A percentile compares a stretch with the other conserved stretches of the same genome.
These are phyloP conservation scores for Favolaschia claudopus DNA, from an alignment of 768 basidiomycete species.

Conservation along the genomic window DNA sequence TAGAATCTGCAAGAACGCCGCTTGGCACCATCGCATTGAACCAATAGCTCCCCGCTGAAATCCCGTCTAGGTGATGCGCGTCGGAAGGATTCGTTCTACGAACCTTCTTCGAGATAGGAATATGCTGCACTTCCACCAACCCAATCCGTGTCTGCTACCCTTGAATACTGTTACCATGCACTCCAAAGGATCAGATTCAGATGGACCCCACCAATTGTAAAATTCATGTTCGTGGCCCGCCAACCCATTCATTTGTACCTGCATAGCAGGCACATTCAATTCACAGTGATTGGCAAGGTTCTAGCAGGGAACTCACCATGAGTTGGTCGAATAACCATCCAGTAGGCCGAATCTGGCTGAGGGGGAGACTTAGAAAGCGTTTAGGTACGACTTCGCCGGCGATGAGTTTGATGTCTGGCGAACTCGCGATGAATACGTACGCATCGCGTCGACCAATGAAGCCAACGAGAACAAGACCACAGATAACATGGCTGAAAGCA, in stretches of 20 bases:
- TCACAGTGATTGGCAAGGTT: background rate
- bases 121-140: slow-evolving; percentile 49
- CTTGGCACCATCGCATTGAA: slow-evolving; percentile 66
- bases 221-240: slow-evolving; percentile 55
- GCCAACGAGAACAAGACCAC: slow-evolving; percentile 4
- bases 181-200: background rate
- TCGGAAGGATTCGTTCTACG: background rate
- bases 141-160: slow-evolving; percentile 52
- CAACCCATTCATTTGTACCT: slow-evolving; percentile 49
- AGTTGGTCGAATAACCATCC: slow-evolving; percentile 56
- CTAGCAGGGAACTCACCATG: slow-evolving; percentile 1
- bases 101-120: slow-evolving; percentile 54
- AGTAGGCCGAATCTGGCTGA: slow-evolving; percentile 46
- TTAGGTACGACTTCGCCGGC: slow-evolving; percentile 56
- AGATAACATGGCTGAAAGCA: slow-evolving; percentile 15
- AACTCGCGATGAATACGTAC: background rate
- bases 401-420: no score
- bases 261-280: background rate
- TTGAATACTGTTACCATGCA: slow-evolving; percentile 15
- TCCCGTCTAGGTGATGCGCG: background rate
- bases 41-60: slow-evolving; percentile 62
- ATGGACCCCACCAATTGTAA: slow-evolving; percentile 42
- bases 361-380: slow-evolving; percentile 48
- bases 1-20: slow-evolving; percentile 52
- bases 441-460: slow-evolving; percentile 11